Conservation (phyloP, 1,139 yeast species). For the Debaryomyces subglobosus region DNA sequence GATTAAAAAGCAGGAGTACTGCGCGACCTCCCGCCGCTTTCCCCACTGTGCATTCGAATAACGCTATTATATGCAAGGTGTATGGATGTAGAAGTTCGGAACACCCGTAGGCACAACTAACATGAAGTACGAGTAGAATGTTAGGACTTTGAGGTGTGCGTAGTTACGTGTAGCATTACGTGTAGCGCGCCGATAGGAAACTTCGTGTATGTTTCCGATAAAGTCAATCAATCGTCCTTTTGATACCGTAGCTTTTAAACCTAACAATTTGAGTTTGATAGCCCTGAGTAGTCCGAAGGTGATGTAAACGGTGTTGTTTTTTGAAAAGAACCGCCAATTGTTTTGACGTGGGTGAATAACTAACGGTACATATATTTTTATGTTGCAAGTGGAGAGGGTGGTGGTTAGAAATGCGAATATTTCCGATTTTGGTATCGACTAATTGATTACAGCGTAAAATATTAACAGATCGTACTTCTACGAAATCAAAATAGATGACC, state of each 20-base stretch:
- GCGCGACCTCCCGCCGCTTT: background rate
- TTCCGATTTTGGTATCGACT: background rate
- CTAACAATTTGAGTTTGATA: no score
- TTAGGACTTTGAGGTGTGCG: background rate
- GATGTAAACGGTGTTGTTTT: background rate
- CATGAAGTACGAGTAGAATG: no score
- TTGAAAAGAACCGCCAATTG: background rate
- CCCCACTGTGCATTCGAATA: background rate
- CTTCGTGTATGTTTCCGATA: background rate
- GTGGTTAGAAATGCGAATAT: background rate
- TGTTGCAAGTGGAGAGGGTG: background rate
- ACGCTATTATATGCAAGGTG: background rate
- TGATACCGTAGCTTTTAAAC: no score
- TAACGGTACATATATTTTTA: background rate
- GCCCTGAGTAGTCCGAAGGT: background rate
- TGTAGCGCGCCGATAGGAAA: no score
- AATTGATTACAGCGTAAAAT: background rate
- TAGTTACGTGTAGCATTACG: background rate
- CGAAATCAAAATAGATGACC: slow-evolving; percentile 2
- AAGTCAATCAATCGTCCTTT: background rate
- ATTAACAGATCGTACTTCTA: background rate
- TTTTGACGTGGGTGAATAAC: background rate
- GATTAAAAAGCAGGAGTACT: background rate
- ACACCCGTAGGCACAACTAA: background rate
- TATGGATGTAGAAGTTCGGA: background rate